Evolutionary conservation across 1,139 yeast genomes (phyloP), one percentile per base, ranked within the genome.

Genomic region (Kodamaea sp.): DNA sequence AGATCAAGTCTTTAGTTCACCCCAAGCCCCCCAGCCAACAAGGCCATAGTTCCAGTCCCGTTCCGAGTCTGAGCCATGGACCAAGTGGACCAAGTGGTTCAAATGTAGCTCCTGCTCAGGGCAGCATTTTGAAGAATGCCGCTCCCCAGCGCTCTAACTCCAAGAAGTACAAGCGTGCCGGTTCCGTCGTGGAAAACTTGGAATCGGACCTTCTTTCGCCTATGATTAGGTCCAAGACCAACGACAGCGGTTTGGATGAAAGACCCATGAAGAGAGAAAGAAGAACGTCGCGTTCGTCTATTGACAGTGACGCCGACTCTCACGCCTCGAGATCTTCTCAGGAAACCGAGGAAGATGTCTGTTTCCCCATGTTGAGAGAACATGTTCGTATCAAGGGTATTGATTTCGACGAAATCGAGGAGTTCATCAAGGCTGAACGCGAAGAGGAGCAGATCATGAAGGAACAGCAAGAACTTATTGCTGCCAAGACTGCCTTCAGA

Each of bases 311-410:
- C 44, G 75, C 73, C 9, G 84, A 77, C 48, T 83, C 90, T 2
- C 85, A 79, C 48, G 86, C 81, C 2, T 80, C 86, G 8, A 70
- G 88, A 44, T 75, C 80, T 15, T 80, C 88, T 2, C 88, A 83
- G 50, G 95, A 85, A 55, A 88, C 96, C 0, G 97, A 90, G 55
- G 97, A 90, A 56, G 97, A 92, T 73, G 98, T 92, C 29, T 92
- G 97, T 69, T 89, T 90, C 64, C 97, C 98, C 1, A 84, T 88
- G 87, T 70, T 80, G 33, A 80, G 87, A 15, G 87, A 82, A 48
- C 83, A 80, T 47, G 71, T 77, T 9, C 70, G 85, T 43, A 69
- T 81, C 26, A 80, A 80, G 44, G 92, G 90, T 10, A 83, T 84
- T 46, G 90, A 84, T 57, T 83, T 83, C 50, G 86, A 80, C 54